phyloP scores from a whole-genome alignment of 2,329 filamentous ascomycete genomes.

The Trichoderma sp. region DNA sequence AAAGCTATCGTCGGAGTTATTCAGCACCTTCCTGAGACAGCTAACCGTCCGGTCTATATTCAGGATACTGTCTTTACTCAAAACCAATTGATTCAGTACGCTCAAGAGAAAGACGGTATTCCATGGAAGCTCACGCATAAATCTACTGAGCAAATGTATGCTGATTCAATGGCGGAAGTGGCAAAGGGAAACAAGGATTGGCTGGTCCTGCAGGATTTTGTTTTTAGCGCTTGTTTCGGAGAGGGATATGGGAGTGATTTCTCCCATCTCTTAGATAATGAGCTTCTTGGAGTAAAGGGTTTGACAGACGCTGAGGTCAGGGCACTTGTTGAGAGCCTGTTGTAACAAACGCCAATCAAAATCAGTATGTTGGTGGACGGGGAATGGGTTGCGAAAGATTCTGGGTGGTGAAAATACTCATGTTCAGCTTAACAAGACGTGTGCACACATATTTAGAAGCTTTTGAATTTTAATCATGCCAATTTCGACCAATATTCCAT shows the following conservation, averaged over 20 bases:
- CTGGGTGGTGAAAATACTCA: neutral
- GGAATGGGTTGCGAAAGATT: neutral
- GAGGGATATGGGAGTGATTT: neutral
- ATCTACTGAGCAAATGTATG: neutral
- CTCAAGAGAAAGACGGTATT: neutral
- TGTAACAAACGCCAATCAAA: neutral
- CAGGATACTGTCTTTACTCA: slow-evolving; percentile 1
- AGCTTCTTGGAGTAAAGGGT: neutral
- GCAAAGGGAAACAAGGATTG: neutral
- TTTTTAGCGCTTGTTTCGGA: neutral
- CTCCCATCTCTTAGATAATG: neutral
- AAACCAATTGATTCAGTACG: neutral
- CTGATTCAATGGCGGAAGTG: neutral
- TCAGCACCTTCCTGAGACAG: neutral
- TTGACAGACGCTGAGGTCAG: neutral
- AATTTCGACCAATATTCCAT: neutral
- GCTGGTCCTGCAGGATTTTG: neutral
- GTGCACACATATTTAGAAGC: neutral
- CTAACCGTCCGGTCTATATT: neutral
- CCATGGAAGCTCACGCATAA: neutral
- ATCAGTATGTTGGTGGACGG: neutral
- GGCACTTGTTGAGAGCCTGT: neutral
- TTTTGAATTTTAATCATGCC: neutral
- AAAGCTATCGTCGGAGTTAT: neutral
- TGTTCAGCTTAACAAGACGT: neutral